These are phyloP conservation scores for Populus davidiana DNA, from an alignment of 345 rosid species.

Conservation along the genomic window DNA sequence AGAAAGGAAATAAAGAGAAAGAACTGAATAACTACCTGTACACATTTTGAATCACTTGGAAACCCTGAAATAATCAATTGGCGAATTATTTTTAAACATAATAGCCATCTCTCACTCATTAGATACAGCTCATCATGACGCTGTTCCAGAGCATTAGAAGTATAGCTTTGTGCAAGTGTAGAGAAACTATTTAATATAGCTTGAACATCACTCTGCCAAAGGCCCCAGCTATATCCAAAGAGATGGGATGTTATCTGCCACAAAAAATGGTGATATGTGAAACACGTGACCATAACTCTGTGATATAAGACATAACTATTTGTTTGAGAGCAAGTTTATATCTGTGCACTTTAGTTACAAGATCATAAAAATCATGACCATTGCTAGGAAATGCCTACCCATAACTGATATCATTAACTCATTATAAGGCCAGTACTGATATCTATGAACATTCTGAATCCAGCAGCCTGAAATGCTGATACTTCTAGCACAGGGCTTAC, in stretches of 20 bases:
- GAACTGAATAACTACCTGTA: conserved; percentile 55
- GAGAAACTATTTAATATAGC: conserved; percentile 74
- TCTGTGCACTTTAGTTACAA: neutral
- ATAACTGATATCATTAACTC: neutral
- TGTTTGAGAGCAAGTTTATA: neutral
- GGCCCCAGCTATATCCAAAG: conserved; percentile 83
- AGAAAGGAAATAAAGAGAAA: conserved; percentile 4
- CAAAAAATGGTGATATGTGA: conserved; percentile 17
- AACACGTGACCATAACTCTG: neutral
- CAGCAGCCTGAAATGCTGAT: neutral
- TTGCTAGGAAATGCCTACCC: neutral
- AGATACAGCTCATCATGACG: conserved; percentile 78
- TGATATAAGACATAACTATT: neutral
- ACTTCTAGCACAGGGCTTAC: neutral
- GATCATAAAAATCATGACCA: neutral
- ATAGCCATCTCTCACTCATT: conserved; percentile 89
- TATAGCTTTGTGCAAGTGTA: conserved; percentile 51
- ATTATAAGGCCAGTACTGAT: neutral
- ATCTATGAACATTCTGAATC: too few species aligned
- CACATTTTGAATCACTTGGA: conserved; percentile 74
- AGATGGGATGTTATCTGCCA: conserved; percentile 88
- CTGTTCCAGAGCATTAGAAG: conserved; percentile 49
- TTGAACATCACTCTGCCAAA: conserved; percentile 94
- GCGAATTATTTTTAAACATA: conserved; percentile 82
- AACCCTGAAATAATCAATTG: conserved; percentile 82